Evolutionary conservation across 768 basidiomycete species (phyloP).

Genomic region (Pluteus cervinus): DNA sequence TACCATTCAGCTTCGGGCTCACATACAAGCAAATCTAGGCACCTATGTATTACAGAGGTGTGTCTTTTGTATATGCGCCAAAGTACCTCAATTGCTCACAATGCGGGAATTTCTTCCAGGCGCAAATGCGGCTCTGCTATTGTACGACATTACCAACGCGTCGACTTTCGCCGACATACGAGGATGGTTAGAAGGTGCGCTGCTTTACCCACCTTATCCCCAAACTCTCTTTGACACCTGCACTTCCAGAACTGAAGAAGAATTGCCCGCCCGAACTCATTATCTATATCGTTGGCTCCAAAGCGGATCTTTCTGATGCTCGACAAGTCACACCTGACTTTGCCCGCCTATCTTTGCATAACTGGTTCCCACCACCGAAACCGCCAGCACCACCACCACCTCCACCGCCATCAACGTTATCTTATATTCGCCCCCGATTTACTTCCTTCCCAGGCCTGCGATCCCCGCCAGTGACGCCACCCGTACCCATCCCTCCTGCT

Average conservation of each 20-base stretch:
- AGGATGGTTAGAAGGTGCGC: slow-evolving; percentile 81
- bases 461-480: slow-evolving; percentile 42
- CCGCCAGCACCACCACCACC: slow-evolving; percentile 63
- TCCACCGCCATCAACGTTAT: slow-evolving; percentile 55
- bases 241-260: slow-evolving; percentile 73
- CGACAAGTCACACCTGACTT: slow-evolving; percentile 78
- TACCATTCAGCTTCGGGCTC: slow-evolving; percentile 11
- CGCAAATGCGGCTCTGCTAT: slow-evolving; percentile 87
- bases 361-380: slow-evolving; percentile 81
- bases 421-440: slow-evolving; percentile 75
- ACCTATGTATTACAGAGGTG: slow-evolving; percentile 90
- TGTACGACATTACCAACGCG: slow-evolving; percentile 93
- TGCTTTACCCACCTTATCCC: slow-evolving; percentile 13
- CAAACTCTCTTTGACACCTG: slow-evolving; percentile 10
- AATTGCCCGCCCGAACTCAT: slow-evolving; percentile 84
- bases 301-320: slow-evolving; percentile 70
- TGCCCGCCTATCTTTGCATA: slow-evolving; percentile 76
- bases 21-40: slow-evolving; percentile 66
- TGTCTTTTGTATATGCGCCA: slow-evolving; percentile 14
- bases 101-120: slow-evolving; percentile 32
- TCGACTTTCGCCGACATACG: slow-evolving; percentile 86
- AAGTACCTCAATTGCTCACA: slow-evolving; percentile 11
- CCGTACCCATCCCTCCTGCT: slow-evolving; percentile 35
- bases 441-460: slow-evolving; percentile 64
- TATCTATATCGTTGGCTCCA: slow-evolving; percentile 93